These are phyloP conservation scores for Didymella exigua DNA, from an alignment of 2,329 filamentous ascomycete genomes.

Conservation along the genomic window DNA sequence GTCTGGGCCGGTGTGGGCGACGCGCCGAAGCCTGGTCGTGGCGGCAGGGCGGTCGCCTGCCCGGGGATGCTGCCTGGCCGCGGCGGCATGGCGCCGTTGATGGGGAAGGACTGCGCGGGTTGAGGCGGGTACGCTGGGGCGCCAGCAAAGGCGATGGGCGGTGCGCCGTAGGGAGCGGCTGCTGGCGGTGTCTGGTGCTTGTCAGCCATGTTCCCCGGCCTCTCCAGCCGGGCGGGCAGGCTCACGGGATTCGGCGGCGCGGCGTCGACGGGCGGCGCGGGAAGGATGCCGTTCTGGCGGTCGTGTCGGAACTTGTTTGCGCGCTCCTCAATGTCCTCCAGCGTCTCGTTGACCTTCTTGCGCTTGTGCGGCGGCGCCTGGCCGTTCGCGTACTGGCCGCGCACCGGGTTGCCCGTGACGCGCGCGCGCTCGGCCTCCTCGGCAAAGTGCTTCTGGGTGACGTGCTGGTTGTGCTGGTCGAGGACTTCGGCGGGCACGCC, in stretches of 20 bases:
- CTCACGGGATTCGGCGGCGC: constrained; percentile 22
- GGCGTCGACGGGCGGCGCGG: constrained; percentile 48
- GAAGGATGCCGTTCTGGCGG: constrained; percentile 50
- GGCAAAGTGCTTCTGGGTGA: constrained; percentile 84
- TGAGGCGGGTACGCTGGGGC: constrained; percentile 23
- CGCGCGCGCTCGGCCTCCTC: constrained; percentile 81
- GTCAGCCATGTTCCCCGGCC: constrained; percentile 20
- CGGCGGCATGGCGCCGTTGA: constrained; percentile 29
- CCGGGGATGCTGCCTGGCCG: constrained; percentile 42
- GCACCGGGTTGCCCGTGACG: constrained; percentile 80
- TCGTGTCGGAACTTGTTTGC: constrained; percentile 60
- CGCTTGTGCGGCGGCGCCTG: constrained; percentile 59
- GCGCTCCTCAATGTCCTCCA: constrained; percentile 79
- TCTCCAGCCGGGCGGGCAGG: background rate
- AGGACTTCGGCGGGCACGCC: constrained; percentile 88
- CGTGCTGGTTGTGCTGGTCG: constrained; percentile 82
- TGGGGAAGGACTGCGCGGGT: constrained; percentile 34
- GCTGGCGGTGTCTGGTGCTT: constrained; percentile 29
- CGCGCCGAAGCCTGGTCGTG: constrained; percentile 48
- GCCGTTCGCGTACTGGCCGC: constrained; percentile 50
- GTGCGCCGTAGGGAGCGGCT: constrained; percentile 25
- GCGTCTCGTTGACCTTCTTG: constrained; percentile 71
- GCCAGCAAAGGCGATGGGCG: constrained; percentile 27
- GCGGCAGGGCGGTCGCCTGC: constrained; percentile 34
- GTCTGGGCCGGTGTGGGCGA: constrained; percentile 24